Percentiles rank a stretch among this genome's conserved stretches.
Conservation (phyloP, 2,329 filamentous ascomycete genomes). For the Pseudodiploospora longispora region DNA sequence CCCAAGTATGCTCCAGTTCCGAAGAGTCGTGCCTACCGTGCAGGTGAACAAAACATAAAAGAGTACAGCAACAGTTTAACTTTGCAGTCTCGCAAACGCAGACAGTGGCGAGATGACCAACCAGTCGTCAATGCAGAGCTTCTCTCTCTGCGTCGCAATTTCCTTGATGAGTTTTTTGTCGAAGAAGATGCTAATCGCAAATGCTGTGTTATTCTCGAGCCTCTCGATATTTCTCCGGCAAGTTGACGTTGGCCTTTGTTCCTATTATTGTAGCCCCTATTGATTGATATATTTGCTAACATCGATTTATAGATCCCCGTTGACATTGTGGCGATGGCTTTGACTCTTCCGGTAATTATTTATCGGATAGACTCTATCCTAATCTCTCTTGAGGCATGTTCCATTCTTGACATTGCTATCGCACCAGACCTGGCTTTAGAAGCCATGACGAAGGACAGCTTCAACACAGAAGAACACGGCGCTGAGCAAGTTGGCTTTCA, state of each 20-base stretch:
- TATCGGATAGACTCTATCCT: slow-evolving; percentile 75
- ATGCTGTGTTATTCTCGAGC: slow-evolving; percentile 69
- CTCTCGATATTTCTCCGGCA: slow-evolving; percentile 68
- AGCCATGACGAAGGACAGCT: slow-evolving; percentile 86
- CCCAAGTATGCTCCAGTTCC: slow-evolving; percentile 46
- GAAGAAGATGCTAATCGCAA: slow-evolving; percentile 34
- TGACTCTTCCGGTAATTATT: slow-evolving; percentile 76
- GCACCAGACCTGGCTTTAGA: slow-evolving; percentile 68
- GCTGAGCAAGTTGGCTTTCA: slow-evolving; percentile 65
- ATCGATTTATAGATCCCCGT: slow-evolving; percentile 49
- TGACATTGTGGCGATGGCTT: slow-evolving; percentile 61
- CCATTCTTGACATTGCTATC: slow-evolving; percentile 55
- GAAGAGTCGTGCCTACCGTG: slow-evolving; percentile 34
- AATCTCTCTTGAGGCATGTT: slow-evolving; percentile 69
- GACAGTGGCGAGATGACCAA: slow-evolving; percentile 56
- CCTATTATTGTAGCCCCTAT: neutral
- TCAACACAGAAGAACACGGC: slow-evolving; percentile 68
- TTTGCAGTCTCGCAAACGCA: slow-evolving; percentile 44
- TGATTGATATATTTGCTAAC: rapidly evolving
- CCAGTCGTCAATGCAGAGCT: slow-evolving; percentile 72
- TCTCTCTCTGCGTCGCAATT: slow-evolving; percentile 71
- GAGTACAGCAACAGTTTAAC: slow-evolving; percentile 78
- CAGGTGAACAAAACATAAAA: slow-evolving; percentile 54
- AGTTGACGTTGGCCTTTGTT: slow-evolving; percentile 23
- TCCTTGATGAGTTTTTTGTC: slow-evolving; percentile 61